These are phyloP conservation scores for Suhomyces sp. DNA, from an alignment of 805 yeast genomes.

Conservation along the genomic window DNA sequence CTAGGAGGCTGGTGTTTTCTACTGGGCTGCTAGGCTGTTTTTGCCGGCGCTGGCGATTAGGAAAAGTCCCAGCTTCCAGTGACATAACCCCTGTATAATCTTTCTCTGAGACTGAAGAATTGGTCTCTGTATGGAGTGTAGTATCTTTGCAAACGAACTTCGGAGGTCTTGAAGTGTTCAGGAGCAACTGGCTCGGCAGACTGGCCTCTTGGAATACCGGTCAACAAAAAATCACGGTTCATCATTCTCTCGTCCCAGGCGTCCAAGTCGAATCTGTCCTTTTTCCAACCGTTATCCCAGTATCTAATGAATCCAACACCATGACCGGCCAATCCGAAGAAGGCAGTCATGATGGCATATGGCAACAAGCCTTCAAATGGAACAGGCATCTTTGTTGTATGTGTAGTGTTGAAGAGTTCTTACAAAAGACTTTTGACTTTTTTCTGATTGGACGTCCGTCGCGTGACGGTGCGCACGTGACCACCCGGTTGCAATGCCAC, in stretches of 20 bases:
- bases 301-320: slow-evolving; percentile 44
- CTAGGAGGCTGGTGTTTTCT: not conserved
- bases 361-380: slow-evolving; percentile 49
- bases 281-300: slow-evolving; percentile 50
- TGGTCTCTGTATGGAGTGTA: slow-evolving; percentile 48
- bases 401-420: slow-evolving; percentile 1
- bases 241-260: slow-evolving; percentile 46
- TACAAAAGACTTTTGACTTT: not conserved
- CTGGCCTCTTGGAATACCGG: slow-evolving; percentile 73
- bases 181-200: slow-evolving; percentile 66
- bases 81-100: slow-evolving; percentile 46
- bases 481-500: too few species aligned
- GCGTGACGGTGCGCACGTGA: not conserved
- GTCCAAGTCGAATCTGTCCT: slow-evolving; percentile 44
- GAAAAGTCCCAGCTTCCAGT: slow-evolving; percentile 45
- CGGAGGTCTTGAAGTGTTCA: slow-evolving; percentile 70
- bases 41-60: slow-evolving; percentile 5
- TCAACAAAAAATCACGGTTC: slow-evolving; percentile 72
- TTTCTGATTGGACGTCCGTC: slow-evolving; percentile 5
- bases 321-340: slow-evolving; percentile 45
- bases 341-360: slow-evolving; percentile 44
- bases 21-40: not conserved
- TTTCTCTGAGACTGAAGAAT: slow-evolving; percentile 44
- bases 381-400: slow-evolving; percentile 35
- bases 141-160: slow-evolving; percentile 35